phyloP scores from a whole-genome alignment of 1,284 basidiomycete genomes.

The Ceratobasidium papillatum region DNA sequence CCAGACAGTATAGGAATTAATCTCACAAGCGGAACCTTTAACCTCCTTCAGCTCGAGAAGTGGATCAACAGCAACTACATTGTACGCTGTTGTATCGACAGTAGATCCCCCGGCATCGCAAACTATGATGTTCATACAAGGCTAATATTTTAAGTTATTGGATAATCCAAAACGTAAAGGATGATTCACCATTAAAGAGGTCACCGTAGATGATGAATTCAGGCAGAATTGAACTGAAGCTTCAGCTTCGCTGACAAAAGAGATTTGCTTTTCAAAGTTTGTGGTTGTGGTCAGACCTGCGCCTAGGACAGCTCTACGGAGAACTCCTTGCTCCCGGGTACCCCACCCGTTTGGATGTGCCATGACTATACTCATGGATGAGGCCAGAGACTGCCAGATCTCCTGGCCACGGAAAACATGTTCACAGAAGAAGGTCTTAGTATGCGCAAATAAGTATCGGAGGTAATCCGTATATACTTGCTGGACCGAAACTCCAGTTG shows the following conservation, averaged over 20 bases:
- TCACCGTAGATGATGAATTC: slow-evolving; percentile 4
- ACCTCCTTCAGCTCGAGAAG: neutral
- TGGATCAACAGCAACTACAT: neutral
- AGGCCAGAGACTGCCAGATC: neutral
- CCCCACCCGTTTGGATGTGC: slow-evolving; percentile 41
- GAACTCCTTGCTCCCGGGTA: slow-evolving; percentile 18
- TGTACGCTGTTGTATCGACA: slow-evolving; percentile 2
- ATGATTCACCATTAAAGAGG: neutral
- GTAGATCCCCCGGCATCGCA: slow-evolving; percentile 3
- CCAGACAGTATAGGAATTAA: neutral
- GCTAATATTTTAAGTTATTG: neutral
- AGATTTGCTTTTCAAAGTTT: neutral
- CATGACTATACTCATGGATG: slow-evolving; percentile 20
- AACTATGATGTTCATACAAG: neutral
- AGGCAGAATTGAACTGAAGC: slow-evolving; percentile 43
- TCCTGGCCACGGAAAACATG: slow-evolving; percentile 15
- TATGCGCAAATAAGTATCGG: slow-evolving; percentile 24
- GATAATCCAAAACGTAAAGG: neutral
- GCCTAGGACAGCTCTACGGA: slow-evolving; percentile 15
- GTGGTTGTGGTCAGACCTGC: neutral
- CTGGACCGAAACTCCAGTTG: neutral
- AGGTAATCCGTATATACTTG: slow-evolving; percentile 34
- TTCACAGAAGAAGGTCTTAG: slow-evolving; percentile 11
- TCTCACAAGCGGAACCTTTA: slow-evolving; percentile 1
- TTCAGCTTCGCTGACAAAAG: slow-evolving; percentile 42